These are phyloP conservation scores for Thielaviopsis populi DNA, from an alignment of 2,329 filamentous ascomycete genomes.

Conservation along the genomic window DNA sequence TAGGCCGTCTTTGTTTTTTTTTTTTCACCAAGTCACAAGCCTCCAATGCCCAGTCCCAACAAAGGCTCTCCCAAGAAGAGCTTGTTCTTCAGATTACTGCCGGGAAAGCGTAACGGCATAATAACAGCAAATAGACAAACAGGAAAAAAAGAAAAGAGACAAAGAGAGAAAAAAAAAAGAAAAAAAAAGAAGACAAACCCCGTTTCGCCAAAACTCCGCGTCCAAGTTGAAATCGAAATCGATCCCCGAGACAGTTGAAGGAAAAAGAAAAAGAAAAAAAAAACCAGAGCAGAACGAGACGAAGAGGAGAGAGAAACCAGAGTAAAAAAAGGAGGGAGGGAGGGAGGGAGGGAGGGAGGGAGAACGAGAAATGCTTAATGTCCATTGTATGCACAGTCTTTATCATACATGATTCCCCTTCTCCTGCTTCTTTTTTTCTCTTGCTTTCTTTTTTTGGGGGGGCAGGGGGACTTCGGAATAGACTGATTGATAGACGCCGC, in stretches of 20 bases:
- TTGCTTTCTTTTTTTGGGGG: too few relatives aligned
- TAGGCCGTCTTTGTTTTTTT: background rate
- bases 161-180: background rate
- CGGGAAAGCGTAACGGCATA: background rate
- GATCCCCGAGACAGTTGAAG: background rate
- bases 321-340: too few relatives aligned
- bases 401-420: too few relatives aligned
- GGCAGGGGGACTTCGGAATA: too few relatives aligned
- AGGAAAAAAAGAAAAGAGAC: background rate
- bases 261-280: background rate
- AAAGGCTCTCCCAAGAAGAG: background rate
- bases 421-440: too few relatives aligned
- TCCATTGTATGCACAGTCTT: too few relatives aligned
- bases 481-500: too few relatives aligned
- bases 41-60: background rate
- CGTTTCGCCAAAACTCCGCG: conserved; percentile 9
- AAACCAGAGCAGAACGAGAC: background rate
- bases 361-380: too few relatives aligned
- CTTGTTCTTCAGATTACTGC: background rate
- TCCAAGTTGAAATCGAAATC: conserved; percentile 9
- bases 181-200: background rate
- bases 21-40: background rate
- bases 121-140: background rate
- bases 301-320: background rate
- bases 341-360: background rate